Evolutionary conservation across 225 moss, liverwort and hornwort genomes (phyloP), one percentile per base, ranked within the genome.

Genomic region (Physcomitrellopsis africana): DNA sequence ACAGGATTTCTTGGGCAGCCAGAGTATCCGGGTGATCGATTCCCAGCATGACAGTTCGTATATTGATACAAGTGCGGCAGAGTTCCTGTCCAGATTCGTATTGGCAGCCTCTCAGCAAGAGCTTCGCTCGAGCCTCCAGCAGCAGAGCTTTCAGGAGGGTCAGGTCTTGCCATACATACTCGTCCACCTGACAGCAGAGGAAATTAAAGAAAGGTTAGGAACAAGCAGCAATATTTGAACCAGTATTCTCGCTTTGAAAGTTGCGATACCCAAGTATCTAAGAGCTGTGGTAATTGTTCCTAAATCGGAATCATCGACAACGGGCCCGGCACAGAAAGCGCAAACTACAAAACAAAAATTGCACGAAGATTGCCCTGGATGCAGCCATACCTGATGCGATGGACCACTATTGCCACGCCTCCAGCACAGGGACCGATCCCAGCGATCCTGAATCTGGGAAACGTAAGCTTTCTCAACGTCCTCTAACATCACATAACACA

Each of bases 1-100:
- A 75, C 18, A 87, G 84, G 11, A 81, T 81, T 54, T 84, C 87
- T 57, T 87, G 84, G 9, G 87, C 81, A 47, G 87, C 70, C 18
- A 81, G 53, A 26, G 84, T 87, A 51, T 84, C 78, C 7, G 72
- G 70, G 57, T 87, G 83, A 48, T 76, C 81, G 17, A 71, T 56
- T 22, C 87, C 84, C 8, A 87, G 81, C 87, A 87, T 87, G 63
- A 87, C 87, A 58, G 83, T 81, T 46, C 84, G 77, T 59, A 87
- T 87, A 76, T 63, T 81, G 13, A 87, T 84, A 76, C 87, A 87
- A 55, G 83, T 81, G 52, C 79, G 78, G 68, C 79, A 84, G 44
- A 84, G 64, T 55, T 87, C 87, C 73, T 87, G 81, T 63, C 75
- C 84, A 11, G 81, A 69, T 15, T 87, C 84, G 37, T 64, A 76